A percentile compares a stretch with the other conserved stretches of the same genome.
Conservation (phyloP, 495 filamentous ascomycete species). For the Neurospora tetraspora region DNA sequence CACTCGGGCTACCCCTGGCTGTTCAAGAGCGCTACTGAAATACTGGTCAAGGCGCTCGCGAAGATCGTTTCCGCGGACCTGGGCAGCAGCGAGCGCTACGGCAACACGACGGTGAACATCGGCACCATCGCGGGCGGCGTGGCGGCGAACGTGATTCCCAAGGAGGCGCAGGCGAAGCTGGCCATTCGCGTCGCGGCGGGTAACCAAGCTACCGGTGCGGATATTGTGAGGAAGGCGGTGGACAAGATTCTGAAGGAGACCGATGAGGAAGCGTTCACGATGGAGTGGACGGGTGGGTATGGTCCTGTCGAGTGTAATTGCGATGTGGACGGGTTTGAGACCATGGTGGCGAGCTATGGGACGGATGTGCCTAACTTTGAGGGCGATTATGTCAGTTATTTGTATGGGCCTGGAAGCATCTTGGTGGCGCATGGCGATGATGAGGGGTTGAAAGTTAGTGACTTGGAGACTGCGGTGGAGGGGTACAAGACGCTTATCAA, state of each 20-base stretch:
- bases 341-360: slow-evolving; percentile 76
- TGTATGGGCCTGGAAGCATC: slow-evolving; percentile 85
- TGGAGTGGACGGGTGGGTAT: slow-evolving; percentile 53
- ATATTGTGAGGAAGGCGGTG: slow-evolving; percentile 45
- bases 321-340: slow-evolving; percentile 76
- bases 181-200: slow-evolving; percentile 68
- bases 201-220: slow-evolving; percentile 42
- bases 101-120: slow-evolving; percentile 80
- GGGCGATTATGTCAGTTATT: slow-evolving; percentile 65
- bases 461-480: slow-evolving; percentile 58
- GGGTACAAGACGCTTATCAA: slow-evolving; percentile 63
- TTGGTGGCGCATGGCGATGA: slow-evolving; percentile 81
- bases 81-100: slow-evolving; percentile 65
- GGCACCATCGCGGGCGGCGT: slow-evolving; percentile 72
- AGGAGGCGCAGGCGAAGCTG: slow-evolving; percentile 54
- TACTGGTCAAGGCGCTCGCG: slow-evolving; percentile 58
- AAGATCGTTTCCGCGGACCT: slow-evolving; percentile 54
- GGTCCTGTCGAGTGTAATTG: slow-evolving; percentile 66
- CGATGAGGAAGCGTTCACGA: slow-evolving; percentile 47
- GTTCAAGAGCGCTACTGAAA: slow-evolving; percentile 66
- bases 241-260: slow-evolving; percentile 46
- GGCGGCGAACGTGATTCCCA: slow-evolving; percentile 79
- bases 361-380: slow-evolving; percentile 78
- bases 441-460: slow-evolving; percentile 61
- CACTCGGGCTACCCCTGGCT: slow-evolving; percentile 88